phyloP scores from a whole-genome alignment of 495 filamentous ascomycete genomes.

The Tetracladium marchalianum region DNA sequence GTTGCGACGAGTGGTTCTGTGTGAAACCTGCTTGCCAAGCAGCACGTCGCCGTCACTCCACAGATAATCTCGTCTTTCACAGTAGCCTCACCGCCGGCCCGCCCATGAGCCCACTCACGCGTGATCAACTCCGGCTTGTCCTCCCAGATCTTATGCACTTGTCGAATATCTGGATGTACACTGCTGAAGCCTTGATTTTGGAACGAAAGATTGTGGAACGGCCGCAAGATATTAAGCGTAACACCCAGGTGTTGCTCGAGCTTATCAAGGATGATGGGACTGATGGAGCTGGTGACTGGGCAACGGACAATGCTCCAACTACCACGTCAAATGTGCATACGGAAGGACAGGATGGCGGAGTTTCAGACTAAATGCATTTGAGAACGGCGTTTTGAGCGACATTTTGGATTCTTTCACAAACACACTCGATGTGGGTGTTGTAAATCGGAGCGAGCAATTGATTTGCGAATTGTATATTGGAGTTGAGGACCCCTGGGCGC shows the following conservation, averaged over 20 bases:
- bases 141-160: slow-evolving; percentile 38
- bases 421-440: not conserved
- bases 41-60: slow-evolving; percentile 16
- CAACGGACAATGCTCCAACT: slow-evolving; percentile 3
- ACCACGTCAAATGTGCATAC: slow-evolving; percentile 5
- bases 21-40: slow-evolving; percentile 22
- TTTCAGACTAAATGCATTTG: slow-evolving; percentile 11
- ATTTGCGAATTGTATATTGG: too few relatives aligned
- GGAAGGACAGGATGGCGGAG: slow-evolving; percentile 11
- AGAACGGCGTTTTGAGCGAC: not conserved
- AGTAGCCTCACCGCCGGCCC: slow-evolving; percentile 42
- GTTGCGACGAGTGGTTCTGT: slow-evolving; percentile 22
- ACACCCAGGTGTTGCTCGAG: slow-evolving; percentile 39
- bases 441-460: too few relatives aligned
- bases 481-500: too few relatives aligned
- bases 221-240: slow-evolving; percentile 41
- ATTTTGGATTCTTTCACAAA: slow-evolving; percentile 2
- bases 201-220: slow-evolving; percentile 42
- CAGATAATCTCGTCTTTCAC: slow-evolving; percentile 35
- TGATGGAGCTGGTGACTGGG: slow-evolving; percentile 43
- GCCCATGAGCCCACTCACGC: slow-evolving; percentile 38
- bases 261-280: slow-evolving; percentile 41
- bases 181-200: slow-evolving; percentile 44
- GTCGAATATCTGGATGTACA: slow-evolving; percentile 40
- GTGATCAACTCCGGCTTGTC: slow-evolving; percentile 35